Base-by-base conservation (phyloP, 352 stramenopile species). In the Phytopythium chamaehyphon region DNA sequence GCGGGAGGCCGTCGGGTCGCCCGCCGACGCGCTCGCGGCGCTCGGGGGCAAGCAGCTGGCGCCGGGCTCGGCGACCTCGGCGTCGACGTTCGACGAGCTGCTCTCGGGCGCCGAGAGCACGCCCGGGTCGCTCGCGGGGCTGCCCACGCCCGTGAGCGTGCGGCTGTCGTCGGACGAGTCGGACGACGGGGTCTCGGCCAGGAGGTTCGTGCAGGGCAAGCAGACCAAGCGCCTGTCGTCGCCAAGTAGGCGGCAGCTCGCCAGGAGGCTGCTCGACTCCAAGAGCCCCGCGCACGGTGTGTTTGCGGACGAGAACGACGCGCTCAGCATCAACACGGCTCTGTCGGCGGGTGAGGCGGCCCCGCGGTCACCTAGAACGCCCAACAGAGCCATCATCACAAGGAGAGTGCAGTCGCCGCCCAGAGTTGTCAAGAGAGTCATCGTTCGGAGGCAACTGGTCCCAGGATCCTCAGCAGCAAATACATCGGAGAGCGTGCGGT, bases 31-130 rank as follows among this genome's bases (percentile, higher is more conserved):
- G 28, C 70, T 67, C 21, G 57, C 56, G 1, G 42, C 24, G 5
- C 49, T 69, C 5, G 57, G 61, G 15, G 67, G 61, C 2, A 73
- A 73, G 37, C 60, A 73, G 31, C 33, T 69, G 54, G 69, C 64
- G 2, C 64, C 64, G 8, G 64, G 61, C 3, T 73, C 64, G 1
- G 64, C 54, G 1, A 73, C 64, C 1, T 73, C 64, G 16, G 57
- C 61, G 14, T 73, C 64, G 31, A 70, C 64, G 5, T 73, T 70
- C 40, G 64, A 73, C 54, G 64, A 70, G 48, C 40, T 54, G 2
- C 60, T 65, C 21, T 73, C 61, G 0, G 64, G 69, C 39, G 51
- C 31, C 21, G 54, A 45, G 18, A 18, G 61, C 0, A 73, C 64
- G 8, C 64, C 61, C 18, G 47, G 43, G 18, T 58, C 57, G 0